Percentiles rank a stretch among this genome's conserved stretches.
Conservation (phyloP, 163 green algal species). For the Scenedesmus sp. region DNA sequence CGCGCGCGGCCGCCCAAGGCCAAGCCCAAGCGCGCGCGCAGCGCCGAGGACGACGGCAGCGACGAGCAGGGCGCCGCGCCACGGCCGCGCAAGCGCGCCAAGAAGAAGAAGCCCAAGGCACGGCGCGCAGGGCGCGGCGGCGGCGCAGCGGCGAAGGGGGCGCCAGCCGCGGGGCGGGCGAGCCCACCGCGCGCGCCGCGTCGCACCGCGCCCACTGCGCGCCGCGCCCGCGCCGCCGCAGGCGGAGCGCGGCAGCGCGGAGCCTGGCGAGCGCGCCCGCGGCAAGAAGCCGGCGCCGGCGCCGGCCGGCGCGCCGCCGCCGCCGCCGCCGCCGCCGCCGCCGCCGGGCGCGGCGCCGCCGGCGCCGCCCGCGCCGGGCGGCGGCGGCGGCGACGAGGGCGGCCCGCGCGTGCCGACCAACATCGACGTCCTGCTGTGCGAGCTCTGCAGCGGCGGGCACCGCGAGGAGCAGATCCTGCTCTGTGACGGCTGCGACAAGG, state of each 20-base stretch:
- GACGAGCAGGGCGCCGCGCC: neutral
- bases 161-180: too few species aligned
- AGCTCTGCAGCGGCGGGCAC: slow-evolving; percentile 78
- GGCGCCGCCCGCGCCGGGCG: neutral
- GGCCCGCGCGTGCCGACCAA: slow-evolving; percentile 62
- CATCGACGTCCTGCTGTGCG: slow-evolving; percentile 75
- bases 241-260: neutral
- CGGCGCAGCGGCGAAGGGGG: too few species aligned
- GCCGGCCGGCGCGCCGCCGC: slow-evolving; percentile 2
- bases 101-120: slow-evolving; percentile 23
- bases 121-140: slow-evolving; percentile 23
- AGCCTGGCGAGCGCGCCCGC: slow-evolving; percentile 50
- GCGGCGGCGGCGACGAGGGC: too few species aligned
- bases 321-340: neutral
- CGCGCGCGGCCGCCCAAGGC: neutral
- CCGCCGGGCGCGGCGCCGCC: too few species aligned
- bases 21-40: neutral
- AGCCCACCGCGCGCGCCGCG: too few species aligned
- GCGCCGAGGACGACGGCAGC: slow-evolving; percentile 1
- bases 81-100: slow-evolving; percentile 14
- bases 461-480: slow-evolving; percentile 82
- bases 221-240: slow-evolving; percentile 28
- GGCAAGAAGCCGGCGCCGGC: slow-evolving; percentile 59
- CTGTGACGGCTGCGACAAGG: slow-evolving; percentile 82
- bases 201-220: too few species aligned